Percentiles rank a stretch among this genome's conserved stretches.
phyloP scores from a whole-genome alignment of 176 grass and related monocot genomes.

The Carex kokanica region DNA sequence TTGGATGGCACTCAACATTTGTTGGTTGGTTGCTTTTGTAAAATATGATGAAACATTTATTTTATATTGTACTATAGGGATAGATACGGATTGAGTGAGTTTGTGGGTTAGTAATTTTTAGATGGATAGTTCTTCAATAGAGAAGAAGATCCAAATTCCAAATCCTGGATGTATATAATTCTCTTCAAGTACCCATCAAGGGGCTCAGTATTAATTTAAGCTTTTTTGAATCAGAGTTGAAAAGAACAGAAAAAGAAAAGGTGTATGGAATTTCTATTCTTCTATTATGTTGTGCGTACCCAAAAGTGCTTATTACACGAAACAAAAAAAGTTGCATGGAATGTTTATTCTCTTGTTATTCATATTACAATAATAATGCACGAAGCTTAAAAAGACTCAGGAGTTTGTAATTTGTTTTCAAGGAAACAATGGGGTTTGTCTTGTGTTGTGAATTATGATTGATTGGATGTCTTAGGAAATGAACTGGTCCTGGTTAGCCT shows the following conservation, averaged over 20 bases:
- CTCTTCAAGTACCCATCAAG: slow-evolving; percentile 4
- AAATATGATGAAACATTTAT: background rate
- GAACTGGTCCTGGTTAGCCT: too few relatives aligned
- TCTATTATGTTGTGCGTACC: background rate
- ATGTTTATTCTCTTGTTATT: too few relatives aligned
- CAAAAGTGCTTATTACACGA: background rate
- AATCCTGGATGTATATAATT: background rate
- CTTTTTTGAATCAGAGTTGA: background rate
- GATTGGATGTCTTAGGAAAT: too few relatives aligned
- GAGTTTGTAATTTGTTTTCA: too few relatives aligned
- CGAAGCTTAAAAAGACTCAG: too few relatives aligned
- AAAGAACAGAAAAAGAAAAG: background rate
- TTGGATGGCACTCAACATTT: background rate
- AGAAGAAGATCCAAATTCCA: slow-evolving; percentile 16
- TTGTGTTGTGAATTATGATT: too few relatives aligned
- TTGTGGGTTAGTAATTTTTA: slow-evolving; percentile 5
- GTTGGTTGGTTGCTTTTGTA: slow-evolving; percentile 10
- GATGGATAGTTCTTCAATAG: background rate
- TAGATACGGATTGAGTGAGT: background rate
- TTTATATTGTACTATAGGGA: slow-evolving; percentile 16
- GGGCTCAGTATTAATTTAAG: background rate
- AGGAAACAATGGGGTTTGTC: too few relatives aligned
- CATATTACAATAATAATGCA: too few relatives aligned
- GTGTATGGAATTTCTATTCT: background rate
- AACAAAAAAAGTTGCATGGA: too few relatives aligned